Conservation (phyloP, 495 filamentous ascomycete genomes). For the Viridothelium virens region DNA sequence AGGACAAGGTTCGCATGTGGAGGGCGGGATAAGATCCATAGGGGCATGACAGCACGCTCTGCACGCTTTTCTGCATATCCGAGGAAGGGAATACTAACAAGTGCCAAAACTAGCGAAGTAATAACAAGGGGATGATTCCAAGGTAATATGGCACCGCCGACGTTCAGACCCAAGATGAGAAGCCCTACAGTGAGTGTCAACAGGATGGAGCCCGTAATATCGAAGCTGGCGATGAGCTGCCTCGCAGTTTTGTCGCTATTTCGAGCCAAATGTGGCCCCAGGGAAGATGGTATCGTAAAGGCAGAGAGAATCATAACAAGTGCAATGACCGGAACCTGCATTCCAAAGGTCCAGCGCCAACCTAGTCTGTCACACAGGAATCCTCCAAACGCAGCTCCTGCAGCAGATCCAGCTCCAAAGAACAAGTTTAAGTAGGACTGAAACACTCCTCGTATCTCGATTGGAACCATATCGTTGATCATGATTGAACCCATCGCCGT, state of each 20-base stretch:
- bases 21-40: constrained; percentile 50
- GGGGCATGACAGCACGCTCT: constrained; percentile 62
- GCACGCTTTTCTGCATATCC: constrained; percentile 54
- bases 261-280: constrained; percentile 49
- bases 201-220: constrained; percentile 57
- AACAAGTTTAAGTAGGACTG: constrained; percentile 71
- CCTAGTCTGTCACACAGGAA: constrained; percentile 64
- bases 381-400: constrained; percentile 66
- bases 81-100: constrained; percentile 40
- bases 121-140: constrained; percentile 69
- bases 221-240: constrained; percentile 58
- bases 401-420: constrained; percentile 54
- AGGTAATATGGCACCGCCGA: constrained; percentile 67
- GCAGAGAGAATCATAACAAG: constrained; percentile 50
- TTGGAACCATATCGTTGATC: constrained; percentile 64
- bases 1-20: constrained; percentile 63
- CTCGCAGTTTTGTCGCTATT: constrained; percentile 41
- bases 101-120: constrained; percentile 42
- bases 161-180: constrained; percentile 65
- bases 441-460: constrained; percentile 65
- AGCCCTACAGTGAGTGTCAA: constrained; percentile 57
- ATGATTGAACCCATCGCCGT: constrained; percentile 67
- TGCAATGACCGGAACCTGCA: constrained; percentile 60
- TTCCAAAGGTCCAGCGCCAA: constrained; percentile 62
- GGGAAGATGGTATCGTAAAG: constrained; percentile 50